Base-by-base conservation (phyloP, 805 yeast species). In the Myxozyma monticola region DNA sequence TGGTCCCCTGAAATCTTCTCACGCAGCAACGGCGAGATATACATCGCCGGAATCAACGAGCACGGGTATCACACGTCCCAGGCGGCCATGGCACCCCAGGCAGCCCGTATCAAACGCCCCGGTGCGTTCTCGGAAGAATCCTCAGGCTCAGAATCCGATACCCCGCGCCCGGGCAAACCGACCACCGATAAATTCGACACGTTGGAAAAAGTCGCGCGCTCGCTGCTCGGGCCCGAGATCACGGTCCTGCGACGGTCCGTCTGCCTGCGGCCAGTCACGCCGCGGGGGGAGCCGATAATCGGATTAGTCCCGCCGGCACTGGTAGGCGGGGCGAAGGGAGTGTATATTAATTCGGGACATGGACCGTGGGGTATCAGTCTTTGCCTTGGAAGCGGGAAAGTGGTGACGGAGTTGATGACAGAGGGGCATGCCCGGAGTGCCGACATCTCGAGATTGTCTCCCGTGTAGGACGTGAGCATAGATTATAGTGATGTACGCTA, bases 291-390 rank as follows among this genome's bases (percentile, higher is more conserved):
- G 15, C 61, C 61, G 9, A 48, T 53, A n/a, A 55, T 57, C 18
- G 60, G 50, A 3, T 24, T 36, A 24, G 44, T 57, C 3, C 61
- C 60, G 7, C 34, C 48, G 10, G 49, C 39, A 15, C 31, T 25
- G 5, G 25, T 51, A 18, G 22, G 33, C 15, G 60, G 60, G 12
- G 42, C 48, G 4, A 43, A 49, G 10, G 48, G 52, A 14, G 50
- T 57, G 21, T 57, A 48, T 29, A 48, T 57, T 15, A 39, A 50
- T 24, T 50, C 88, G n/a, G 96, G 95, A 0, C 96, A 87, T 67
- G 85, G 93, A 1, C 86, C 95, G 65, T 87, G 96, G 96, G 96
- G 96, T 24, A 86, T 87, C 44, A 87, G 86, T 67, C 85, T 87
- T 66, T 90, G 93, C 0, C 91, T 93, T 1, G 95, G 83, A 3